Evolutionary conservation across 805 yeast genomes (phyloP), one percentile per base, ranked within the genome.

Genomic region (Candida vaughaniae): DNA sequence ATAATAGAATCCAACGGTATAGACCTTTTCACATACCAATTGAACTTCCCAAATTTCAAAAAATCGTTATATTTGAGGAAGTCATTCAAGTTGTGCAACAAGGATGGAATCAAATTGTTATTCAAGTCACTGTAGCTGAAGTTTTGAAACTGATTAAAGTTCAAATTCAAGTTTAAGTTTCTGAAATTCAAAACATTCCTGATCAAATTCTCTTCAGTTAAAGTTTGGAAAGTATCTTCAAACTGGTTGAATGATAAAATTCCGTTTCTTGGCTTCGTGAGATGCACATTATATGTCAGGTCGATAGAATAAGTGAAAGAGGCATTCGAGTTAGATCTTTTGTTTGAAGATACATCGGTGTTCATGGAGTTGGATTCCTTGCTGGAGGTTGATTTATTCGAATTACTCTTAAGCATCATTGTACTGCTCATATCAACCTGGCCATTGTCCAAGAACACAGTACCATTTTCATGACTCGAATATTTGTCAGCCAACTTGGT

Each of bases 11-110:
- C 82, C 35, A 78, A 62, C 3, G 85, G 85, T 32, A 78, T 69
- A n/a, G 77, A 75, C 30, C 80, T 63, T 48, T 78, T 71, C 33
- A 78, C 66, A 44, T 77, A 78, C 84, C 84, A 78, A 46, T 78
- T 78, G 53, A 64, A 78, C 38, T 71, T 67, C 5, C 77, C 77
- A 50, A 71, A 75, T 34, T 71, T 67, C 39, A 71, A 67, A 46
- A 73, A 74, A 44, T 75, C 74, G 39, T 73, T 71, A 44, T 73
- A 69, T 50, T 73, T 71, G 41, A 75, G 55, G 48, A 78, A 78
- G 41, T 75, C 77, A 46, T 74, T 73, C 44, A 78, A 56, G 45
- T 75, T 77, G 47, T 78, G 83, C 30, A 78, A 49, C 8, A 78
- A 64, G 1, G 80, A 69, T 1, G 84, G 82, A 25, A 78, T 66